These are phyloP conservation scores for Tolypocladium tundrense DNA, from an alignment of 2,329 filamentous ascomycete species.

Conservation along the genomic window DNA sequence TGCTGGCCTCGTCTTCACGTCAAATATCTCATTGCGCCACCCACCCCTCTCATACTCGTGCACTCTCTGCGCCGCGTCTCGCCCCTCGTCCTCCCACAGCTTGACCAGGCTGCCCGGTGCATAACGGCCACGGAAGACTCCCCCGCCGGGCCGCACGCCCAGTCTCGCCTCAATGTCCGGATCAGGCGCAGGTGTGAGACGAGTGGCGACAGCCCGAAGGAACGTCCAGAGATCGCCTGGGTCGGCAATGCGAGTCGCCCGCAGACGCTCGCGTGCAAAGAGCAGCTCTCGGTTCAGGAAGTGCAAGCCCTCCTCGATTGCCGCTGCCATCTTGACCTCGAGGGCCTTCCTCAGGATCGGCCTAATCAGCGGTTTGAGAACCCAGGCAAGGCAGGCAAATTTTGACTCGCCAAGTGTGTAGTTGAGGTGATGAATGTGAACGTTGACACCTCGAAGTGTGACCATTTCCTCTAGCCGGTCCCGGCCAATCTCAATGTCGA, in stretches of 20 bases:
- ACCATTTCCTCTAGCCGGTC: conserved; percentile 74
- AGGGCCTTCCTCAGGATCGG: conserved; percentile 71
- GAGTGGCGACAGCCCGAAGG: conserved; percentile 67
- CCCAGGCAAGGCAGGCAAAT: conserved; percentile 68
- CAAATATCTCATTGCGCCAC: conserved; percentile 83
- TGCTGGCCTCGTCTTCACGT: conserved; percentile 28
- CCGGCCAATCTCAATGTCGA: conserved; percentile 75
- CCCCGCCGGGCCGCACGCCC: conserved; percentile 49
- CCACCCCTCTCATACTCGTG: conserved; percentile 62
- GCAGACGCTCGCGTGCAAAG: conserved; percentile 75
- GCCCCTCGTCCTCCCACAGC: conserved; percentile 77
- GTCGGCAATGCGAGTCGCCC: conserved; percentile 72
- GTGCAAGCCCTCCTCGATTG: conserved; percentile 60
- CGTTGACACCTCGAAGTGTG: conserved; percentile 62
- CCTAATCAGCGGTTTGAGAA: conserved; percentile 74
- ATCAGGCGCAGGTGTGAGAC: conserved; percentile 61
- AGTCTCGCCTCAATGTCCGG: conserved; percentile 67
- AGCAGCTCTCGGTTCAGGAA: conserved; percentile 75
- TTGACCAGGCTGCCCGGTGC: conserved; percentile 82
- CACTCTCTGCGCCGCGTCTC: conserved; percentile 59
- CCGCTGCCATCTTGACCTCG: conserved; percentile 65
- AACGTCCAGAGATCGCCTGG: conserved; percentile 76
- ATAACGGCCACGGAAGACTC: conserved; percentile 74
- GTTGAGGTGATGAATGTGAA: conserved; percentile 77
- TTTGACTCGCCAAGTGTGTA: conserved; percentile 67